These are phyloP conservation scores for Zelonia costaricensis DNA, from an alignment of 208 protist species.

Conservation along the genomic window DNA sequence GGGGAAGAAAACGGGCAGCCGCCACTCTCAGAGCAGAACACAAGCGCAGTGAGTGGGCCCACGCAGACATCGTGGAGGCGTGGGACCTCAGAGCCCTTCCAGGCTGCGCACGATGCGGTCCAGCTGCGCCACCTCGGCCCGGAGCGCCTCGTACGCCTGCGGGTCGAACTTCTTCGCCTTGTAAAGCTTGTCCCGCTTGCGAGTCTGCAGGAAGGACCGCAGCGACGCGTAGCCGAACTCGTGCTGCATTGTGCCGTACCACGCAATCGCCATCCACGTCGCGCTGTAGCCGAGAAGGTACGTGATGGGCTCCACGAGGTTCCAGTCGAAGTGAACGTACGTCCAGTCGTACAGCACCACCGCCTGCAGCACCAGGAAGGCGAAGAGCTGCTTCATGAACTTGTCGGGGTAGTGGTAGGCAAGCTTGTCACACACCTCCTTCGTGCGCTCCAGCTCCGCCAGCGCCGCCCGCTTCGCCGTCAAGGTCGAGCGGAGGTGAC, in stretches of 20 bases:
- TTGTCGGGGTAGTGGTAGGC: constrained; percentile 30
- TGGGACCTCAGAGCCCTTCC: constrained; percentile 4
- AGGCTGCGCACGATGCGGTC: constrained; percentile 37
- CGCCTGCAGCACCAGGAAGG: constrained; percentile 47
- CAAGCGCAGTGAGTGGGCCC: too few species aligned
- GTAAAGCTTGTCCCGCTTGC: constrained; percentile 29
- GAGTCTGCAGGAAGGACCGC: constrained; percentile 25
- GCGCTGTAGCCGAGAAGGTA: constrained; percentile 76
- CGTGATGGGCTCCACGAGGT: constrained; percentile 89
- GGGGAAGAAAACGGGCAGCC: too few species aligned
- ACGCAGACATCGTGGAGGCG: not conserved
- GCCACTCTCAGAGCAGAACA: too few species aligned
- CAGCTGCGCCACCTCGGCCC: constrained; percentile 44
- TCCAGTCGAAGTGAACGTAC: constrained; percentile 88
- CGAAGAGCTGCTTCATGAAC: constrained; percentile 31
- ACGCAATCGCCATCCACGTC: constrained; percentile 73
- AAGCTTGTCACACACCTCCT: constrained; percentile 31
- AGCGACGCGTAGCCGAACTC: constrained; percentile 57
- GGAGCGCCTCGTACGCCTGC: constrained; percentile 29
- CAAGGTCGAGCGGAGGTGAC: constrained; percentile 28
- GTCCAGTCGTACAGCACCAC: constrained; percentile 77
- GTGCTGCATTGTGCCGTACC: constrained; percentile 53
- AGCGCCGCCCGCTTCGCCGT: constrained; percentile 30
- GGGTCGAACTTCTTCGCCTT: constrained; percentile 32
- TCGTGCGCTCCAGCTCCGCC: constrained; percentile 24